Evolutionary conservation across 164 flowering plant species (phyloP).

Genomic region (Berberis vulgaris): DNA sequence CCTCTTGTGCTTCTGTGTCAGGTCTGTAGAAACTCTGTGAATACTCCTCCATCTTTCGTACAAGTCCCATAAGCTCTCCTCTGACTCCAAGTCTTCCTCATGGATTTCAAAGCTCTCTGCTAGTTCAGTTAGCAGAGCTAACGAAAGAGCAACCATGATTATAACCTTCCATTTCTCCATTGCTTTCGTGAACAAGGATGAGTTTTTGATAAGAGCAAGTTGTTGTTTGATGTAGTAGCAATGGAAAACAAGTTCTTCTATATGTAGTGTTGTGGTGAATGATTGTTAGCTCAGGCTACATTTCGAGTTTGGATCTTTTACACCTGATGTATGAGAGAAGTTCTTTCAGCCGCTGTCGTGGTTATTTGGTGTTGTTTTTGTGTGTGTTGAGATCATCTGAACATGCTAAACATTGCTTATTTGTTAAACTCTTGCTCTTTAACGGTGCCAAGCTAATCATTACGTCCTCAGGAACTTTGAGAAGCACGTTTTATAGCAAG

Average conservation of each 20-base stretch:
- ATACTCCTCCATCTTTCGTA: conserved; percentile 62
- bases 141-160: conserved; percentile 12
- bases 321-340: background rate
- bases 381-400: background rate
- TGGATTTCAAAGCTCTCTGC: conserved; percentile 35
- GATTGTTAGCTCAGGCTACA: no score
- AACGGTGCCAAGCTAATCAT: conserved; percentile 4
- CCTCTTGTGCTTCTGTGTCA: conserved; percentile 47
- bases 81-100: conserved; percentile 44
- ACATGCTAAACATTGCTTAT: conserved; percentile 9
- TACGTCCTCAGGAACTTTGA: background rate
- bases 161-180: conserved; percentile 20
- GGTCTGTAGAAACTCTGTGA: conserved; percentile 39
- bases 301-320: no score
- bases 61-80: conserved; percentile 46
- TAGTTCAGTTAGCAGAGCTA: conserved; percentile 22
- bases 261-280: no score
- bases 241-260: no score
- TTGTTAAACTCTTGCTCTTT: conserved; percentile 1
- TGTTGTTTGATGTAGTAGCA: no score
- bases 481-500: conserved; percentile 3
- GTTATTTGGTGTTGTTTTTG: background rate
- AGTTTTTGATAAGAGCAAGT: background rate
- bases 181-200: background rate
- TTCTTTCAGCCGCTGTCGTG: background rate